Evolutionary conservation across 306 rosid species (phyloP).

Genomic region (Sphenostylis stenocarpa): DNA sequence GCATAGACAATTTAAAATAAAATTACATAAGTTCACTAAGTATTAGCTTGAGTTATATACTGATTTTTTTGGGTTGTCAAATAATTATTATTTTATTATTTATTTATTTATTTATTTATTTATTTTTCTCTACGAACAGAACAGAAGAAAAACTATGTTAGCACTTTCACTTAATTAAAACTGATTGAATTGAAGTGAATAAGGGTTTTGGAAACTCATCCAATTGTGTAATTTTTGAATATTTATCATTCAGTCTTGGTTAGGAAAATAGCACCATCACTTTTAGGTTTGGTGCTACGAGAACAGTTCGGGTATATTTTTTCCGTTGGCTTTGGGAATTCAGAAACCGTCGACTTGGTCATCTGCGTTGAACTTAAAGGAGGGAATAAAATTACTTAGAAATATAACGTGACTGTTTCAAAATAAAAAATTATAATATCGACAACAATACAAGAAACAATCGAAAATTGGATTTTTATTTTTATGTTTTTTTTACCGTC

Average conservation of each 20-base stretch:
- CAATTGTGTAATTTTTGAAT: not conserved
- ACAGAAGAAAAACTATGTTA: not conserved
- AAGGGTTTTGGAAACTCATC: not conserved
- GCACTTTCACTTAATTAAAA: constrained; percentile 33
- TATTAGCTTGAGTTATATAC: too few relatives aligned
- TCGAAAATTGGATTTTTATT: too few relatives aligned
- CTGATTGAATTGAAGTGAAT: not conserved
- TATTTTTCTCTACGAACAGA: not conserved
- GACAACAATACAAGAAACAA: not conserved
- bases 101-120: too few relatives aligned
- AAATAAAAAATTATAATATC: not conserved
- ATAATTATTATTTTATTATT: too few relatives aligned
- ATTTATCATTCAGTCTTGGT: not conserved
- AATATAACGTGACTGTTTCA: not conserved
- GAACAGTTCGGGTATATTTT: not conserved
- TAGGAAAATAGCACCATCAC: constrained; percentile 19
- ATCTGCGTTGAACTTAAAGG: constrained; percentile 14
- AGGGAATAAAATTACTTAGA: not conserved
- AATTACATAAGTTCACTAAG: too few relatives aligned
- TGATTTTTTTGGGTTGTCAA: too few relatives aligned
- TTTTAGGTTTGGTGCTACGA: not conserved
- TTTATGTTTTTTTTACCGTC: not conserved
- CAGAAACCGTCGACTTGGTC: constrained; percentile 18
- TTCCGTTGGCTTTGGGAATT: not conserved
- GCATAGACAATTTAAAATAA: too few relatives aligned